Percentiles rank a stretch among this genome's conserved stretches.
These are phyloP conservation scores for Pugionium dolabratum DNA, from an alignment of 345 rosid genomes.

Conservation along the genomic window DNA sequence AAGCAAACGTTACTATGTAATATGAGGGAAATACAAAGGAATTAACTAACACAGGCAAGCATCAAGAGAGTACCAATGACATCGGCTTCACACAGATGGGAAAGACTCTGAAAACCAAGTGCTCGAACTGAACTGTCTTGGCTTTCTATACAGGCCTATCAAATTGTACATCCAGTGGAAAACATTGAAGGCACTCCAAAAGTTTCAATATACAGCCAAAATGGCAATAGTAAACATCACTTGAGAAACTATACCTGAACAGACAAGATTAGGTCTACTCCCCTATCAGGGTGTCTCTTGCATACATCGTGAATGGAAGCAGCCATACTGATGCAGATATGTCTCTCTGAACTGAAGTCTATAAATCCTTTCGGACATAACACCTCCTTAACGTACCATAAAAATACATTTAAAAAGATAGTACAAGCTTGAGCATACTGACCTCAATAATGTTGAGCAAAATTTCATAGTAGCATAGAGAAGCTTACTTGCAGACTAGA, in stretches of 20 bases:
- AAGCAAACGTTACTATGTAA: constrained; percentile 20
- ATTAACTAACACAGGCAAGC: constrained; percentile 22
- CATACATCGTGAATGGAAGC: constrained; percentile 80
- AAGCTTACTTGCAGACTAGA: constrained; percentile 61
- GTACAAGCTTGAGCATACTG: constrained; percentile 18
- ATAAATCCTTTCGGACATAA: constrained; percentile 60
- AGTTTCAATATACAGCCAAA: constrained; percentile 25
- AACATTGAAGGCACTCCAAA: constrained; percentile 18
- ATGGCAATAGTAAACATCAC: constrained; percentile 28
- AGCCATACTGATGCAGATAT: constrained; percentile 74
- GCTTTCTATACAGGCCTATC: constrained; percentile 88
- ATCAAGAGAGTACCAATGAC: constrained; percentile 65
- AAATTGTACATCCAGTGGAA: constrained; percentile 32
- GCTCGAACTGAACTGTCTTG: constrained; percentile 67
- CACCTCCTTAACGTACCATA: constrained; percentile 52
- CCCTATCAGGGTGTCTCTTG: constrained; percentile 87
- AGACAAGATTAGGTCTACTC: constrained; percentile 93
- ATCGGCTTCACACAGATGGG: constrained; percentile 96
- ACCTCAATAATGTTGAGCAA: constrained; percentile 8
- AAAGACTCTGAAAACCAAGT: constrained; percentile 92
- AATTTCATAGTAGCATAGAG: constrained; percentile 12
- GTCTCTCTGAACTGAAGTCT: constrained; percentile 61
- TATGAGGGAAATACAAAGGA: constrained; percentile 14
- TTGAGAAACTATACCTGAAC: constrained; percentile 66
- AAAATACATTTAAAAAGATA: not conserved